Percentiles rank a stretch among this genome's conserved stretches.
phyloP scores from a whole-genome alignment of 1,284 basidiomycete species.

The Cystobasidium sp. region DNA sequence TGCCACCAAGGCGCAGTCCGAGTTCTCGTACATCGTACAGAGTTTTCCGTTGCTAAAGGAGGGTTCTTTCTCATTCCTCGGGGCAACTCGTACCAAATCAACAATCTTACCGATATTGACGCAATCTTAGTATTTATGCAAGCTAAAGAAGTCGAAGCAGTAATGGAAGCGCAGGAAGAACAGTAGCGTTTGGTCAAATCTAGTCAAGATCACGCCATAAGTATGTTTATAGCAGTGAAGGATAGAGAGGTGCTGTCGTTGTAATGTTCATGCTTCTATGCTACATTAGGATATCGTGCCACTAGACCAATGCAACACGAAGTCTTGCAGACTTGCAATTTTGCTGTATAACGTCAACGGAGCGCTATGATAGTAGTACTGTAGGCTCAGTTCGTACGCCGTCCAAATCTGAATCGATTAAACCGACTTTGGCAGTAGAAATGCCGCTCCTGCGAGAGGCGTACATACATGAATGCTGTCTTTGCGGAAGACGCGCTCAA shows the following conservation, averaged over 20 bases:
- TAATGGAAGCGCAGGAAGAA: constrained; percentile 26
- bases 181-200: neutral
- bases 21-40: constrained; percentile 78
- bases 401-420: constrained; percentile 12
- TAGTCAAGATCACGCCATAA: neutral
- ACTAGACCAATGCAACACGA: too few relatives aligned
- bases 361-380: too few relatives aligned
- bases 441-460: constrained; percentile 3
- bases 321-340: too few relatives aligned
- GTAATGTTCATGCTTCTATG: too few relatives aligned
- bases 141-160: constrained; percentile 69
- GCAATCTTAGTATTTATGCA: constrained; percentile 90
- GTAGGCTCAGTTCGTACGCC: neutral
- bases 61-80: constrained; percentile 89
- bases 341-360: too few relatives aligned
- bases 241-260: too few relatives aligned
- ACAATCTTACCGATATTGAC: constrained; percentile 79
- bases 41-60: constrained; percentile 76
- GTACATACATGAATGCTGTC: neutral
- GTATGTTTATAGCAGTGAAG: too few relatives aligned
- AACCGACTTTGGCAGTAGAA: constrained; percentile 26
- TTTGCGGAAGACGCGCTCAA: neutral
- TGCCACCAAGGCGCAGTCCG: constrained; percentile 85
- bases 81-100: constrained; percentile 87
- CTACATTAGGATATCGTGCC: too few relatives aligned